Conservation (phyloP, 2,329 filamentous ascomycete genomes). For the Lachnellula occidentalis region DNA sequence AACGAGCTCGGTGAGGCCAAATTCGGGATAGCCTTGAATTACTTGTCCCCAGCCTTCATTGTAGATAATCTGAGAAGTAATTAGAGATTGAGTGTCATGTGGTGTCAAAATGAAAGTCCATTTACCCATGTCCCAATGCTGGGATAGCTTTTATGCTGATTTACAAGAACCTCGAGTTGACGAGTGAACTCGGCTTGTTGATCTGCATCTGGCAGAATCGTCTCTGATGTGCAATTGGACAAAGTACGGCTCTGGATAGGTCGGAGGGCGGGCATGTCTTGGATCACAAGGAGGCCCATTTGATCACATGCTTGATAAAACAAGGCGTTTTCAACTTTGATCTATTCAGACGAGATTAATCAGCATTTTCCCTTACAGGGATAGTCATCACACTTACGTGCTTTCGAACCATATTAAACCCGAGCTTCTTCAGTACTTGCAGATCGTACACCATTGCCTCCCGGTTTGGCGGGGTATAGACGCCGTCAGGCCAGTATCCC, state of each 20-base stretch:
- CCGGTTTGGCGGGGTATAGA: slow-evolving; percentile 58
- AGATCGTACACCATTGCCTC: slow-evolving; percentile 66
- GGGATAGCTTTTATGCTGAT: slow-evolving; percentile 40
- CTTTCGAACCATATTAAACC: slow-evolving; percentile 67
- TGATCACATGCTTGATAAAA: slow-evolving; percentile 18
- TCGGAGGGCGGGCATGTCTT: slow-evolving; percentile 64
- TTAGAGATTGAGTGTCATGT: neutral
- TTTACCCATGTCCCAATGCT: slow-evolving; percentile 60
- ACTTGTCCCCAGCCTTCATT: slow-evolving; percentile 69
- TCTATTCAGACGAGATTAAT: neutral
- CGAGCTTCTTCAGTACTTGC: slow-evolving; percentile 56
- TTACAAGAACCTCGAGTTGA: slow-evolving; percentile 38
- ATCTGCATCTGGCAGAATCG: slow-evolving; percentile 32
- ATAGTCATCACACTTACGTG: slow-evolving; percentile 44
- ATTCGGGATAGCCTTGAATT: slow-evolving; percentile 47
- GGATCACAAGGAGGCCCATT: slow-evolving; percentile 48
- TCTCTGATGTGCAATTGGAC: slow-evolving; percentile 2
- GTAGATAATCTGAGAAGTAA: slow-evolving; percentile 51
- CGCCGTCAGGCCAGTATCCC: slow-evolving; percentile 66
- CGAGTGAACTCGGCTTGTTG: slow-evolving; percentile 61
- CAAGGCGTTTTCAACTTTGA: slow-evolving; percentile 8
- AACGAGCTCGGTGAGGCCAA: slow-evolving; percentile 49
- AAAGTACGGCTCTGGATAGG: slow-evolving; percentile 21
- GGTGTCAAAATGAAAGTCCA: neutral
- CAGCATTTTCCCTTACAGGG: neutral